Evolutionary conservation across 139 green algal species (phyloP).

Genomic region (Closterium sp.): DNA sequence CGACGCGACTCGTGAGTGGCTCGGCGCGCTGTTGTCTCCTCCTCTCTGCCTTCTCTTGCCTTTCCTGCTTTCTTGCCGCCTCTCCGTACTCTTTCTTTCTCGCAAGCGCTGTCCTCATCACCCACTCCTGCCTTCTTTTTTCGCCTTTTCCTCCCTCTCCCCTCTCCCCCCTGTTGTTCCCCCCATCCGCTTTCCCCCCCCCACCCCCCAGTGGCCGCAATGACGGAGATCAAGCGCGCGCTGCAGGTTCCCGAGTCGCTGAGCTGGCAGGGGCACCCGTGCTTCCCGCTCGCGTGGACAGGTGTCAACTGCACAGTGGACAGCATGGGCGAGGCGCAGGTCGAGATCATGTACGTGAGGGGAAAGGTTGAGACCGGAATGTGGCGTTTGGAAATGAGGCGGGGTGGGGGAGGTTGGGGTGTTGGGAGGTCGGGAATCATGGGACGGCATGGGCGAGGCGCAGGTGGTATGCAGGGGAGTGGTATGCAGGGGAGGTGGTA

Average conservation of each 20-base stretch:
- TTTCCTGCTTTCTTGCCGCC: too few species aligned
- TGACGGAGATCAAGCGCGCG: background rate
- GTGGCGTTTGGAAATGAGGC: background rate
- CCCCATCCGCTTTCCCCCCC: background rate
- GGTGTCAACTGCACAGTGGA: conserved; percentile 14
- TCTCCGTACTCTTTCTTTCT: too few species aligned
- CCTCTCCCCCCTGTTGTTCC: background rate
- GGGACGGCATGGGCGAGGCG: too few species aligned
- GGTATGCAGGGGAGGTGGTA: too few species aligned
- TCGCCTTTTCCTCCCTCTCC: too few species aligned
- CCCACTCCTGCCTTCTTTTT: too few species aligned
- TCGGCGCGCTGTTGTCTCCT: background rate
- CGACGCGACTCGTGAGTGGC: background rate
- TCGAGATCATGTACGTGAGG: background rate
- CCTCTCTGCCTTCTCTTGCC: too few species aligned
- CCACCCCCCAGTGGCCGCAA: background rate
- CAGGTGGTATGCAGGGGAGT: too few species aligned
- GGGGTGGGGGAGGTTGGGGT: background rate
- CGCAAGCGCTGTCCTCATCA: too few species aligned
- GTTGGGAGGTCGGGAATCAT: background rate
- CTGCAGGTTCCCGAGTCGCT: conserved; percentile 3
- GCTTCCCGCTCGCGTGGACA: background rate
- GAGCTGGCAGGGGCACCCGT: conserved; percentile 19
- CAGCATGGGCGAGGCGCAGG: background rate
- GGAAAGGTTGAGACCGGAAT: too few species aligned